Base-by-base conservation (phyloP, 2,329 filamentous ascomycete genomes). In the Botrytis sinoallii region DNA sequence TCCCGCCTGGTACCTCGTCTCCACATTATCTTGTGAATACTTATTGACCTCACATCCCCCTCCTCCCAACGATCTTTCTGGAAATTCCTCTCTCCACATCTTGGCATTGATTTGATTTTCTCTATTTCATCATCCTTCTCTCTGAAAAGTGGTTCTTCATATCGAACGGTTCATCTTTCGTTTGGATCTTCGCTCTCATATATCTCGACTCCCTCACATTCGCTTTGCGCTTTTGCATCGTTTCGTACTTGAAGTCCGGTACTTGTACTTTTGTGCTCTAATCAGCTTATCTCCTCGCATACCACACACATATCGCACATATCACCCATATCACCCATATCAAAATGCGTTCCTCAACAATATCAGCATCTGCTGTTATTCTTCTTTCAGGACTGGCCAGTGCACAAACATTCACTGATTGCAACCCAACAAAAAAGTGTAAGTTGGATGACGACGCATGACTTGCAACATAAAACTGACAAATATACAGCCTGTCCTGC, bases 401-500 rank as follows among this genome's bases (percentile, higher is more conserved):
- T 16, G 74, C 66, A 25, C 74, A 75, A 63, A 75, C 74, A 46
- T 75, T 71, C 32, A 75, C 74, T 32, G 46, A 48, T 20, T 75
- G 74, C 35, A 68, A 75, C 32, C 74, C 74, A 29, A 48, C 65
- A 8, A 20, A 46, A 20, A 75, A 74, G 32, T 60, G 74, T 74
- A 65, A 16, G 71, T 75, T 44, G 32, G 64, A 32, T 65, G 22
- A 35, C 40, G 29, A 35, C 48, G 29, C 40, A 12, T 38, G 44
- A 2, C 25, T 18, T 25, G 46, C 25, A 63, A 25, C 12, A 57
- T n/a, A 32, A 22, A 60, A 25, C 79, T 80, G 76, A 80, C 76
- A 70, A 32, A 16, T 29, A 22, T 10, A 25, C 72, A 78, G 79
- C 29, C 9, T 86, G 85, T 77, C 82, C 84, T n/a, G 79, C 83